Percentiles rank a stretch among this genome's conserved stretches.
Evolutionary conservation across 371 early-diverging fungal species (phyloP).

Genomic region (Blastocladiella emersonii): DNA sequence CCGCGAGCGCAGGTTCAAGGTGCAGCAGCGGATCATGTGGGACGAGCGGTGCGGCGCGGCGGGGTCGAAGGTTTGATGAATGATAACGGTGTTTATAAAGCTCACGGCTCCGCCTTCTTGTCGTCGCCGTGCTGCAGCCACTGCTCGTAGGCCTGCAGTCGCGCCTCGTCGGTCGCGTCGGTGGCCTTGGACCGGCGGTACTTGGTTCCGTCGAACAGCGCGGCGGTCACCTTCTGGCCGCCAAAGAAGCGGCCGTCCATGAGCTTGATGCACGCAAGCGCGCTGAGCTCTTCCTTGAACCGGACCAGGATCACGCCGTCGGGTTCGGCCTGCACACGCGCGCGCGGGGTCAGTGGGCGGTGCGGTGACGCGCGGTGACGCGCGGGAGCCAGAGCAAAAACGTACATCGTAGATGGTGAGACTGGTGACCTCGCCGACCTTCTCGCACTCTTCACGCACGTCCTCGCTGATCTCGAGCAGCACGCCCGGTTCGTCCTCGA

Average conservation of each 20-base stretch:
- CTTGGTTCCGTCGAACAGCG: conserved; percentile 63
- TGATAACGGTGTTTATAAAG: too few species aligned
- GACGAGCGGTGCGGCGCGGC: background rate
- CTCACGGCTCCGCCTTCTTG: too few species aligned
- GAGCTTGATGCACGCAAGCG: conserved; percentile 61
- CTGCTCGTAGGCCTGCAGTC: conserved; percentile 61
- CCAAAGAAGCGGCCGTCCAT: conserved; percentile 88
- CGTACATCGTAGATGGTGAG: conserved; percentile 72
- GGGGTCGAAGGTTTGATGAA: too few species aligned
- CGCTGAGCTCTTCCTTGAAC: conserved; percentile 65
- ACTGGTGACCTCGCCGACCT: conserved; percentile 82
- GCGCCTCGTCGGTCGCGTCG: conserved; percentile 41
- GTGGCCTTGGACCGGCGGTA: conserved; percentile 41
- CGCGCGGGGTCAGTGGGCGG: too few species aligned
- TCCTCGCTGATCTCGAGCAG: conserved; percentile 84
- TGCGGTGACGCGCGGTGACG: background rate
- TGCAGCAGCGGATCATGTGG: background rate
- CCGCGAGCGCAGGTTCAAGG: background rate
- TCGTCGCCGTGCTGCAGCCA: conserved; percentile 53
- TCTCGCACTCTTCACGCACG: conserved; percentile 82
- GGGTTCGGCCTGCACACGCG: conserved; percentile 21
- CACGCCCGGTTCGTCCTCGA: conserved; percentile 77
- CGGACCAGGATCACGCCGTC: conserved; percentile 81
- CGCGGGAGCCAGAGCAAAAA: conserved; percentile 9
- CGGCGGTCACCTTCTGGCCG: conserved; percentile 64